Base-by-base conservation (phyloP, 805 yeast species). In the Metschnikowia matae region DNA sequence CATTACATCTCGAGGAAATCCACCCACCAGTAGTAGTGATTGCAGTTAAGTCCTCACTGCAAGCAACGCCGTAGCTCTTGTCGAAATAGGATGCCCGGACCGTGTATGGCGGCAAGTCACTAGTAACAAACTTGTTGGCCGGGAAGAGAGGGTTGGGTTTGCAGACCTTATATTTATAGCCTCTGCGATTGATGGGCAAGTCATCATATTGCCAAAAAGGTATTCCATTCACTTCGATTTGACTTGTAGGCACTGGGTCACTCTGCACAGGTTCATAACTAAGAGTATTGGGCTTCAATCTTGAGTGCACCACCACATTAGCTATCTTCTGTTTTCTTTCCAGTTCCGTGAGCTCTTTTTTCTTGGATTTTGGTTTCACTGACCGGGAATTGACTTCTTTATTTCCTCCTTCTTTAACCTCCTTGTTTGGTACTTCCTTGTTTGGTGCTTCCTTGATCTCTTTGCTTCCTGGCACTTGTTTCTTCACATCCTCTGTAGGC, bases 151-250 rank as follows among this genome's bases (percentile, higher is more conserved):
- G 84, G 57, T 83, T 83, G 0, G 95, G 90, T 3, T 84, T 75
- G 61, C 96, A 88, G 14, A 90, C 83, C 43, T 80, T 74, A 65
- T 91, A 92, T 54, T 89, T 82, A 70, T 84, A 92, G 1, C 95
- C 92, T 46, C 94, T 69, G 57, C 82, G 80, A 63, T 89, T 89
- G 57, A 79, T 73, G 0, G 97, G 97, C 46, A 83, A 80, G 49
- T 90, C 97, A n/a, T 87, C 95, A 21, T 78, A 73, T 33, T 69
- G 65, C 56, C 61, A 74, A 57, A 81, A 77, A 21, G 54, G 53
- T 10, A 54, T 47, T 6, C 57, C 64, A 4, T 56, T 45, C 21
- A 56, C 56, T 18, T 54, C 45, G 21, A 48, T 46, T 17, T 51
- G 58, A 26, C 46, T 46, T 10, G 56, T 54, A 32, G 49, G 49